phyloP scores from a whole-genome alignment of 495 filamentous ascomycete genomes.

The Hypoxylon fragiforme region DNA sequence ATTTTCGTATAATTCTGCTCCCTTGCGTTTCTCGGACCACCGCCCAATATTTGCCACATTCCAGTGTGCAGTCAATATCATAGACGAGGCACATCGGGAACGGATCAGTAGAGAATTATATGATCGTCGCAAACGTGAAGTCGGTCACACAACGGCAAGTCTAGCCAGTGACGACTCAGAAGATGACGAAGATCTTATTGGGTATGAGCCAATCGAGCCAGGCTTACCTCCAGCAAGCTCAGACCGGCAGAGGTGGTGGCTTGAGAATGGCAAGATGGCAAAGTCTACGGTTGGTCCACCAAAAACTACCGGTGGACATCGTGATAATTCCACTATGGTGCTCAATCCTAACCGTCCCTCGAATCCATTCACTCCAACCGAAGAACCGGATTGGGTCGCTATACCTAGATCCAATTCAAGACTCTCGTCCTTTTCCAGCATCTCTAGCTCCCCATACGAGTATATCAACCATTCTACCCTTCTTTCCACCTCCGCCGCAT shows the following conservation, averaged over 20 bases:
- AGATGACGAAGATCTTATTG: constrained; percentile 69
- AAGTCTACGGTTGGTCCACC: constrained; percentile 72
- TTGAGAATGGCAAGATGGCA: constrained; percentile 80
- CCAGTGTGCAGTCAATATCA: constrained; percentile 74
- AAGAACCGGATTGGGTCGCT: constrained; percentile 79
- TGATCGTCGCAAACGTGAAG: constrained; percentile 61
- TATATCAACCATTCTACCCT: constrained; percentile 51
- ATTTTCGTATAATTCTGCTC: constrained; percentile 74
- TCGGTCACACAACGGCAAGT: constrained; percentile 51
- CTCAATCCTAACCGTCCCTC: constrained; percentile 72
- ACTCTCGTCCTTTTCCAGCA: constrained; percentile 47
- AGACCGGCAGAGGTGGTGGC: constrained; percentile 91
- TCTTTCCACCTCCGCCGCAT: constrained; percentile 45
- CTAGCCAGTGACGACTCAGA: constrained; percentile 61
- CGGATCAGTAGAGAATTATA: constrained; percentile 73
- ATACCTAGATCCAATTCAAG: constrained; percentile 54
- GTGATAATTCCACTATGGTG: constrained; percentile 47
- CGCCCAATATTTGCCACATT: constrained; percentile 90
- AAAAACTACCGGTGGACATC: constrained; percentile 43
- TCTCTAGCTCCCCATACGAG: constrained; percentile 52
- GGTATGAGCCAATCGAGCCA: constrained; percentile 74
- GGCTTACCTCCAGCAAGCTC: constrained; percentile 89
- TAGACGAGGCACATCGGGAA: constrained; percentile 74
- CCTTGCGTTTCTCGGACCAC: constrained; percentile 88
- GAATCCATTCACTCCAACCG: constrained; percentile 75